A percentile compares a stretch with the other conserved stretches of the same genome.
Evolutionary conservation across 2,329 filamentous ascomycete species (phyloP).

Genomic region (Aspergillus viridinutans): DNA sequence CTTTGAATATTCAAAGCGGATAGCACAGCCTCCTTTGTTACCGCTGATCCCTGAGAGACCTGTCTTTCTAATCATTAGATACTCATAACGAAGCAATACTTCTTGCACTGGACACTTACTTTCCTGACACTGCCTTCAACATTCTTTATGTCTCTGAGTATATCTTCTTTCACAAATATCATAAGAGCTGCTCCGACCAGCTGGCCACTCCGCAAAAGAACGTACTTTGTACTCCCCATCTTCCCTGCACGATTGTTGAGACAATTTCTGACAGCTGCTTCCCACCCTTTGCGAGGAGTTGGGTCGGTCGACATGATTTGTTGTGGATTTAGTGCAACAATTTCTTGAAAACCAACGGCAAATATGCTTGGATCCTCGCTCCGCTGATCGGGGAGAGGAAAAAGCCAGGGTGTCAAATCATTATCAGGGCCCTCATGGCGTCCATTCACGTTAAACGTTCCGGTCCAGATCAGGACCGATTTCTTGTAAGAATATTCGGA

Average conservation of each 20-base stretch:
- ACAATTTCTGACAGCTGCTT: constrained; percentile 70
- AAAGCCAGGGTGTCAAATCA: constrained; percentile 83
- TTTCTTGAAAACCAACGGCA: constrained; percentile 92
- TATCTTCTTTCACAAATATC: constrained; percentile 79
- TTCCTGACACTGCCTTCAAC: constrained; percentile 96
- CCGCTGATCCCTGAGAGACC: constrained; percentile 96
- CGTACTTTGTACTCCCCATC: constrained; percentile 71
- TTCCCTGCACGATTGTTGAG: constrained; percentile 68
- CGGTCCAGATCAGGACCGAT: constrained; percentile 74
- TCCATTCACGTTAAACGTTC: constrained; percentile 94
- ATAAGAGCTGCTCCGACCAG: constrained; percentile 90
- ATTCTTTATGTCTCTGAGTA: constrained; percentile 81
- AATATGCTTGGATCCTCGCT: constrained; percentile 74
- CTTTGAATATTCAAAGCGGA: constrained; percentile 89
- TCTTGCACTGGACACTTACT: constrained; percentile 29
- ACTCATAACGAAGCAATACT: constrained; percentile 13
- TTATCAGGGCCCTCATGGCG: constrained; percentile 71
- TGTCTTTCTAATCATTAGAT: constrained; percentile 44
- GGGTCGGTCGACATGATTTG: constrained; percentile 99
- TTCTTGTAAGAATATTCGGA: constrained; percentile 72
- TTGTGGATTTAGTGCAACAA: constrained; percentile 94
- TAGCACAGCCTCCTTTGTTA: constrained; percentile 96
- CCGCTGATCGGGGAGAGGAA: constrained; percentile 53
- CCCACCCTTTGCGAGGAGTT: constrained; percentile 78
- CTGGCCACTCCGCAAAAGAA: constrained; percentile 85